phyloP scores from a whole-genome alignment of 1,139 yeast genomes.

The Blastobotrys ciferrii region DNA sequence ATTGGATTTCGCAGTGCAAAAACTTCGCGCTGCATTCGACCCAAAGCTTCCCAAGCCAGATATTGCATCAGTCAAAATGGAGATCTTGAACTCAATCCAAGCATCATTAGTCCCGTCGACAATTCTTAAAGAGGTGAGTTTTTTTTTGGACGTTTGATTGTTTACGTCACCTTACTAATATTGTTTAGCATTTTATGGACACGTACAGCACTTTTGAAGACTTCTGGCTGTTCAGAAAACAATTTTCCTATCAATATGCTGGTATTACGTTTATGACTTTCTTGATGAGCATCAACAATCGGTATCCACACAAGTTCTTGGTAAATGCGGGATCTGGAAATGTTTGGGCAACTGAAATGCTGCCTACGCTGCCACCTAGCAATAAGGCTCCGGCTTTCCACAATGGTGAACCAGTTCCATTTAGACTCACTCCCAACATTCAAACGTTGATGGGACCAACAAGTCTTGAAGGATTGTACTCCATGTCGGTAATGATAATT shows the following conservation, averaged over 20 bases:
- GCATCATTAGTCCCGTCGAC: slow-evolving; percentile 82
- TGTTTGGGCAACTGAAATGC: slow-evolving; percentile 94
- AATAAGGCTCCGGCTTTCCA: slow-evolving; percentile 85
- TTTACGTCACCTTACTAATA: background rate
- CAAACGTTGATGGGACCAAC: slow-evolving; percentile 93
- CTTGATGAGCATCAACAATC: slow-evolving; percentile 89
- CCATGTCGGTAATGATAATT: slow-evolving; percentile 80
- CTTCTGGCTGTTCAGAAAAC: slow-evolving; percentile 96
- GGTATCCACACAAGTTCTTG: slow-evolving; percentile 92
- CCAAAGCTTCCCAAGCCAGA: slow-evolving; percentile 92
- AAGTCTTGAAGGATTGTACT: slow-evolving; percentile 84
- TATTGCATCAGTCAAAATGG: slow-evolving; percentile 81
- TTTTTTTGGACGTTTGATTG: slow-evolving; percentile 22
- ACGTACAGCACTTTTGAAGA: slow-evolving; percentile 81
- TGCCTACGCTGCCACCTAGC: slow-evolving; percentile 56
- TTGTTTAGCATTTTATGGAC: slow-evolving; percentile 46
- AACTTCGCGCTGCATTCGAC: slow-evolving; percentile 88
- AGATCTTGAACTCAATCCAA: slow-evolving; percentile 86
- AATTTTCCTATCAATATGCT: slow-evolving; percentile 94
- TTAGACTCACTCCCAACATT: slow-evolving; percentile 92
- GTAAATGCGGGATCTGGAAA: slow-evolving; percentile 80
- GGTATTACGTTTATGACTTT: slow-evolving; percentile 89
- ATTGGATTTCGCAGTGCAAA: slow-evolving; percentile 78
- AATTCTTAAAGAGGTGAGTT: slow-evolving; percentile 60
- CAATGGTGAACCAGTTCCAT: slow-evolving; percentile 94